These are phyloP conservation scores for Phoma sp. DNA, from an alignment of 2,329 filamentous ascomycete genomes.

Conservation along the genomic window DNA sequence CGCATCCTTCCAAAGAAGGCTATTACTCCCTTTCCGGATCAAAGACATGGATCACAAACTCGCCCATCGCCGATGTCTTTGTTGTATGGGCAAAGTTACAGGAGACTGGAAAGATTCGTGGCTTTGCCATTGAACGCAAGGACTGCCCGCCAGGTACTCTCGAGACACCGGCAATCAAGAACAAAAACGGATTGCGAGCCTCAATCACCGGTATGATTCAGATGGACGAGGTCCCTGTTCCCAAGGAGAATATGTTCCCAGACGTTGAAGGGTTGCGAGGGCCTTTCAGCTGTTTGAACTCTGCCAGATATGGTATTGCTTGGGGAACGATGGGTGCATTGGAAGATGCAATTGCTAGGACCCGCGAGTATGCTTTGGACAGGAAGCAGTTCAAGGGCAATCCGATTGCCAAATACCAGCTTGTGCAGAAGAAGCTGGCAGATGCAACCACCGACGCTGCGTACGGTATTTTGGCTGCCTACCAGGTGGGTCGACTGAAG, in stretches of 20 bases:
- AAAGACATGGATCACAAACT: slow-evolving; percentile 97
- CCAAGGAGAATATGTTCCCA: slow-evolving; percentile 92
- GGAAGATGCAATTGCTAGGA: slow-evolving; percentile 84
- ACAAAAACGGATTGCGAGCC: slow-evolving; percentile 93
- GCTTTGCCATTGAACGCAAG: slow-evolving; percentile 86
- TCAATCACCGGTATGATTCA: slow-evolving; percentile 99
- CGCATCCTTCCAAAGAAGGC: slow-evolving; percentile 82
- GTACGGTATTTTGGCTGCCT: slow-evolving; percentile 86
- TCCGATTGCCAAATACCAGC: slow-evolving; percentile 92
- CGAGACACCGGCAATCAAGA: slow-evolving; percentile 88
- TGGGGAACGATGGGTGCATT: slow-evolving; percentile 93
- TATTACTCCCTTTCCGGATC: slow-evolving; percentile 79
- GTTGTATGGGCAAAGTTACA: slow-evolving; percentile 93
- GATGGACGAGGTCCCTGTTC: slow-evolving; percentile 86
- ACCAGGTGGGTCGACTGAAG: slow-evolving; percentile 91
- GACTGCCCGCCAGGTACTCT: slow-evolving; percentile 86
- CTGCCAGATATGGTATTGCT: slow-evolving; percentile 89
- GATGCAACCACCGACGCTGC: slow-evolving; percentile 91
- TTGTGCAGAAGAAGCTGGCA: slow-evolving; percentile 96
- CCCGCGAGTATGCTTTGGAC: slow-evolving; percentile 87
- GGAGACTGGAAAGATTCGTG: slow-evolving; percentile 90
- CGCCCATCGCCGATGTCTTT: slow-evolving; percentile 83
- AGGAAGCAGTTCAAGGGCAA: slow-evolving; percentile 96
- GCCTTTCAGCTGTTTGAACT: slow-evolving; percentile 94
- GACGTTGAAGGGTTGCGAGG: slow-evolving; percentile 84